A percentile compares a stretch with the other conserved stretches of the same genome.
These are phyloP conservation scores for Neurospora africana DNA, from an alignment of 495 filamentous ascomycete genomes.

Conservation along the genomic window DNA sequence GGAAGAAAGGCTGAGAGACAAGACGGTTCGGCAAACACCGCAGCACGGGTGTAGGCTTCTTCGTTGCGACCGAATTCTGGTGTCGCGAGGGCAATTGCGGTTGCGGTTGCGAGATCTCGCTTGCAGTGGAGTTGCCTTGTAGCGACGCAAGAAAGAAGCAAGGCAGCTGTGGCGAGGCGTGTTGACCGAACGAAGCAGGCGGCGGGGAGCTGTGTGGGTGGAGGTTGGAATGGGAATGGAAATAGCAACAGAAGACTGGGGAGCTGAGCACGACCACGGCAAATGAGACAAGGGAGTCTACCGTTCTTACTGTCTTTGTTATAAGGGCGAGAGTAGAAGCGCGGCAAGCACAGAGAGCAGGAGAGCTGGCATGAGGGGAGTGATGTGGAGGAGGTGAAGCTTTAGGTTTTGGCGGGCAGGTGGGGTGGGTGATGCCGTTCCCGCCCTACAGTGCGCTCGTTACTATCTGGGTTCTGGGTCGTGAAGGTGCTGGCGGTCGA, in stretches of 20 bases:
- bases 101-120: background rate
- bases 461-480: background rate
- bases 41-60: background rate
- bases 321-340: background rate
- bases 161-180: background rate
- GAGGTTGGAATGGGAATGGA: background rate
- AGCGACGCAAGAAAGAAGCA: background rate
- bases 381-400: conserved; percentile 14
- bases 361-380: conserved; percentile 9
- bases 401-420: conserved; percentile 21
- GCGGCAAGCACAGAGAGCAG: conserved; percentile 3
- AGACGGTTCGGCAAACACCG: background rate
- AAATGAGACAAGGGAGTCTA: background rate
- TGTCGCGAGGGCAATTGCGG: background rate
- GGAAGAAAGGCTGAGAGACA: conserved; percentile 7
- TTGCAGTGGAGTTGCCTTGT: background rate
- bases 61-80: background rate
- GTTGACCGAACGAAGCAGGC: background rate
- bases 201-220: background rate
- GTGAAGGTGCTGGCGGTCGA: background rate
- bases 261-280: background rate
- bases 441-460: conserved; percentile 13
- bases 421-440: conserved; percentile 19
- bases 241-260: background rate
- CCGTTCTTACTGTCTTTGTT: background rate